Evolutionary conservation across 306 rosid species (phyloP).

Genomic region (Rosa multiflora): DNA sequence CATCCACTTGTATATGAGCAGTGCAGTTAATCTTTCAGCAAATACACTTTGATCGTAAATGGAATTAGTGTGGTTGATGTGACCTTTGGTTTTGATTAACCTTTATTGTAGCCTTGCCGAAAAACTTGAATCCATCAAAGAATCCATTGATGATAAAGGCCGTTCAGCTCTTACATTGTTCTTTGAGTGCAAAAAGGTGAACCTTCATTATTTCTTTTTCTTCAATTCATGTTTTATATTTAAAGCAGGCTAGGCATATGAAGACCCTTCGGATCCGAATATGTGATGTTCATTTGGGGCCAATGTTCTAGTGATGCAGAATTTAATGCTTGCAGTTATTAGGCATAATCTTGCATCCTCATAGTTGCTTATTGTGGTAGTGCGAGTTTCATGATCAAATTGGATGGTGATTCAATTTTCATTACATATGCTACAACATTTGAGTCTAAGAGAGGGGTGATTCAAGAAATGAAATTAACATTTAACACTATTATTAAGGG

Average conservation of each 20-base stretch:
- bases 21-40: neutral
- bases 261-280: neutral
- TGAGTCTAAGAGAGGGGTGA: neutral
- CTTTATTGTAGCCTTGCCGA: slow-evolving; percentile 78
- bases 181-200: slow-evolving; percentile 83
- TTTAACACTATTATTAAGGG: neutral
- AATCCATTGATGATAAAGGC: slow-evolving; percentile 64
- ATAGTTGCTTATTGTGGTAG: neutral
- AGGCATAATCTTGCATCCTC: neutral
- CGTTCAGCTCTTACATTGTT: slow-evolving; percentile 57
- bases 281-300: neutral
- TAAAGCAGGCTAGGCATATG: neutral
- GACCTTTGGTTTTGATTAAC: slow-evolving; percentile 23
- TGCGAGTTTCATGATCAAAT: neutral
- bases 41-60: neutral
- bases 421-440: neutral
- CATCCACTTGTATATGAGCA: neutral
- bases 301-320: neutral
- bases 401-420: neutral
- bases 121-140: slow-evolving; percentile 78
- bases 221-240: slow-evolving; percentile 17
- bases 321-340: neutral
- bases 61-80: slow-evolving; percentile 1
- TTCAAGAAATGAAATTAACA: slow-evolving; percentile 1
- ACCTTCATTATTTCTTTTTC: slow-evolving; percentile 16